A percentile compares a stretch with the other conserved stretches of the same genome.
Conservation (phyloP, 257 asterid genomes). For the Gardenia jasminoides region DNA sequence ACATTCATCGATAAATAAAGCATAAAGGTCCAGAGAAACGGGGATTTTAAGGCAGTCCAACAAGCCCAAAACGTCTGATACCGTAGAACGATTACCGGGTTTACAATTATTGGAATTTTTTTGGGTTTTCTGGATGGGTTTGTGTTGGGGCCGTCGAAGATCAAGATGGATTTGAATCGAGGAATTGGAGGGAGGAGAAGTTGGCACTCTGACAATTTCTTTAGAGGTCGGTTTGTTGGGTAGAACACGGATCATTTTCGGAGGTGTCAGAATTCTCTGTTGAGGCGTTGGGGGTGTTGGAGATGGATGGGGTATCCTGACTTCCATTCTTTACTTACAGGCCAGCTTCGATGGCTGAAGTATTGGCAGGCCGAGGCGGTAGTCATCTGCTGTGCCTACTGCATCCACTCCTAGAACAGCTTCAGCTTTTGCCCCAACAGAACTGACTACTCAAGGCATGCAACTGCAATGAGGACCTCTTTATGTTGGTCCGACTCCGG, state of each 20-base stretch:
- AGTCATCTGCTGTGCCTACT: no score
- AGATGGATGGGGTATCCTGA: conserved; percentile 9
- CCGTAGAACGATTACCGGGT: conserved; percentile 31
- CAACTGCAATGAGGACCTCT: no score
- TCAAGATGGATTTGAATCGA: conserved; percentile 47
- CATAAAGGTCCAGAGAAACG: conserved; percentile 45
- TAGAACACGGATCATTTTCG: neutral
- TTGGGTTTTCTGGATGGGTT: conserved; percentile 23
- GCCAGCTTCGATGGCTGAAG: neutral
- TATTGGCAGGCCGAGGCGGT: no score
- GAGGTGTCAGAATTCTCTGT: neutral
- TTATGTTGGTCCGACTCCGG: no score
- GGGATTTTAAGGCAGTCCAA: conserved; percentile 61
- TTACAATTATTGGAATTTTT: conserved; percentile 17
- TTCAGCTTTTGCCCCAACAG: no score
- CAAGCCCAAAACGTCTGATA: conserved; percentile 59
- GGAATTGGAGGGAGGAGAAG: conserved; percentile 17
- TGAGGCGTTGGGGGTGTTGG: neutral
- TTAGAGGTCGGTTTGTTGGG: neutral
- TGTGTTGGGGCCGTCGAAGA: conserved; percentile 44
- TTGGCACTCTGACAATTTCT: neutral
- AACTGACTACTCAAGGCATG: no score
- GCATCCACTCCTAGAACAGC: no score
- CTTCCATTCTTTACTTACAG: conserved; percentile 19
- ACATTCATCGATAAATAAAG: conserved; percentile 66